These are phyloP conservation scores for Globisporangium middletonii DNA, from an alignment of 352 stramenopile species.

Conservation along the genomic window DNA sequence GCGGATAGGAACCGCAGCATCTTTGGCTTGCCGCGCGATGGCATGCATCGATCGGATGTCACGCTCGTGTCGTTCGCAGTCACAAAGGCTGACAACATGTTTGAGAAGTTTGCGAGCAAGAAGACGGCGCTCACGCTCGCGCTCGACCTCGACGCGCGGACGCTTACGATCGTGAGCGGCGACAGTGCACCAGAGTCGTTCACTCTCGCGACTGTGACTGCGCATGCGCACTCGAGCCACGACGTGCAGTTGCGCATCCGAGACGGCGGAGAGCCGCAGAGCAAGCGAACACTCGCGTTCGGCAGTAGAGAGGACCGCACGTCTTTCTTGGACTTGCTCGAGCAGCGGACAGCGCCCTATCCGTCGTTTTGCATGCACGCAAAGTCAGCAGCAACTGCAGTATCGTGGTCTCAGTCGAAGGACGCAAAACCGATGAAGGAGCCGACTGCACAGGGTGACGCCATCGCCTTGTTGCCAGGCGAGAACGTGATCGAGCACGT, in stretches of 20 bases:
- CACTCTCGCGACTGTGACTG: constrained; percentile 46
- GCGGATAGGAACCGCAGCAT: constrained; percentile 28
- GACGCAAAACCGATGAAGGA: not conserved
- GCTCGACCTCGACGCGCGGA: constrained; percentile 76
- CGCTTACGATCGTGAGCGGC: constrained; percentile 81
- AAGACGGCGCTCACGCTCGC: constrained; percentile 78
- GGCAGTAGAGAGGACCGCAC: constrained; percentile 74
- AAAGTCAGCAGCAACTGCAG: too few species aligned
- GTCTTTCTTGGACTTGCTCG: constrained; percentile 35
- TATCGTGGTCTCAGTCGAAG: not conserved
- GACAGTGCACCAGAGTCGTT: constrained; percentile 54
- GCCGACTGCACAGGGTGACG: not conserved
- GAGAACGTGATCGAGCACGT: constrained; percentile 76
- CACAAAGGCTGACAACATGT: constrained; percentile 78
- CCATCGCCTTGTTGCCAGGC: constrained; percentile 25
- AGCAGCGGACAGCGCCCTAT: too few species aligned
- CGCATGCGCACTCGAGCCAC: constrained; percentile 64
- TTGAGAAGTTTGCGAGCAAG: constrained; percentile 79
- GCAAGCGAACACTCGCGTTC: constrained; percentile 78
- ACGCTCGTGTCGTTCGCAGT: constrained; percentile 77
- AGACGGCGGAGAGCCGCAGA: constrained; percentile 62
- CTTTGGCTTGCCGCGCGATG: constrained; percentile 61
- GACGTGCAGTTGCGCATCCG: constrained; percentile 87
- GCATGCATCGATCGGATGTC: constrained; percentile 36
- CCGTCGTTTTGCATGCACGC: too few species aligned